Evolutionary conservation across 2,329 filamentous ascomycete genomes (phyloP).

Genomic region (Cladosporium halotolerans): DNA sequence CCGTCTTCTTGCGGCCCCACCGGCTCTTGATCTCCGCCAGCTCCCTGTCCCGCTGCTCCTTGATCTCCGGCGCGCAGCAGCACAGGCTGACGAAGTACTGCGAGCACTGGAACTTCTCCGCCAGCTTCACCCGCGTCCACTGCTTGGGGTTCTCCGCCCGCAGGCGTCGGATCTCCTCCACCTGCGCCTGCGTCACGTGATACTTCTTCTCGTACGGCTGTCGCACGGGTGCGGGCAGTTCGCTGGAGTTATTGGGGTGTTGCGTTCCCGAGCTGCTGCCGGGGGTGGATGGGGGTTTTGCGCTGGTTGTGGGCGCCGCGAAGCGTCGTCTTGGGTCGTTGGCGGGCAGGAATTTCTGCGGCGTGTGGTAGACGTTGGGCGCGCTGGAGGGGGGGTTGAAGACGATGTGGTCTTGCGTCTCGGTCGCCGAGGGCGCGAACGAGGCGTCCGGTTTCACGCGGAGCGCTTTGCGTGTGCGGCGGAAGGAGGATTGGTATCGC

Average conservation of each 20-base stretch:
- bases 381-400: conserved; percentile 61
- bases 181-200: conserved; percentile 51
- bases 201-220: conserved; percentile 53
- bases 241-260: conserved; percentile 15
- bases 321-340: conserved; percentile 50
- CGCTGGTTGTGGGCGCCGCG: conserved; percentile 22
- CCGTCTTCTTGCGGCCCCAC: conserved; percentile 55
- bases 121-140: conserved; percentile 55
- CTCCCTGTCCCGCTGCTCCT: conserved; percentile 37
- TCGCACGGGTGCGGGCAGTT: conserved; percentile 45
- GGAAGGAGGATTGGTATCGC: conserved; percentile 40
- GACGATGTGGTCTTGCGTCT: conserved; percentile 50
- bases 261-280: conserved; percentile 18
- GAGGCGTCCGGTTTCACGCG: conserved; percentile 40
- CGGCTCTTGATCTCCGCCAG: conserved; percentile 50
- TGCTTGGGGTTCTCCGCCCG: conserved; percentile 49
- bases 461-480: conserved; percentile 42
- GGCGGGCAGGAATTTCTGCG: conserved; percentile 56
- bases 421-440: conserved; percentile 32
- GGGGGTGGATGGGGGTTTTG: conserved; percentile 20
- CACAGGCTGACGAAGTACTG: conserved; percentile 58
- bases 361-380: conserved; percentile 59
- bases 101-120: conserved; percentile 58
- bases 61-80: conserved; percentile 44
- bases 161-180: conserved; percentile 54